Evolutionary conservation across 2,329 filamentous ascomycete genomes (phyloP).

Genomic region (Fusarium bulbicola): DNA sequence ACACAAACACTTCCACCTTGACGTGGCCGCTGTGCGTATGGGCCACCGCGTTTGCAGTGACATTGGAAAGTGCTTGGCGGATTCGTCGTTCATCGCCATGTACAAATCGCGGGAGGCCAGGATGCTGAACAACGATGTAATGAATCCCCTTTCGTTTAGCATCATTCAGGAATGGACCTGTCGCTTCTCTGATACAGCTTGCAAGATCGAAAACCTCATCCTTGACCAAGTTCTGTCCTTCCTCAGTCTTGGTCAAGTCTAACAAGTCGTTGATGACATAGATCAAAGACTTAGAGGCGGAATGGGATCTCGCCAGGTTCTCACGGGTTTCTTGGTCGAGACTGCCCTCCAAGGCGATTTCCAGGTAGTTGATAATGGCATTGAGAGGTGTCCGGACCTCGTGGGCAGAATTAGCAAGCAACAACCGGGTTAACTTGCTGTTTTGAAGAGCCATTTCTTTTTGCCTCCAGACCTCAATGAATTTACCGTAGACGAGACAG

Average conservation of each 20-base stretch:
- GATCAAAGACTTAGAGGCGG: conserved; percentile 89
- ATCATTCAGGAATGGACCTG: conserved; percentile 76
- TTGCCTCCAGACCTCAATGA: conserved; percentile 92
- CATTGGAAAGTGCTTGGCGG: conserved; percentile 83
- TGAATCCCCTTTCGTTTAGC: conserved; percentile 78
- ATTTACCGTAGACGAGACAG: conserved; percentile 87
- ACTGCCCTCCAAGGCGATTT: conserved; percentile 85
- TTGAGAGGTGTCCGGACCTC: conserved; percentile 92
- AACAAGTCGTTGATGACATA: conserved; percentile 94
- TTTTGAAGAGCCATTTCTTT: conserved; percentile 86
- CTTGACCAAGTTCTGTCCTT: conserved; percentile 80
- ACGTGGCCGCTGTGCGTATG: conserved; percentile 76
- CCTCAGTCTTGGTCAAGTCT: conserved; percentile 87
- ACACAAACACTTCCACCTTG: conserved; percentile 74
- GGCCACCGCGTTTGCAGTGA: conserved; percentile 86
- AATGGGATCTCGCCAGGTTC: conserved; percentile 84
- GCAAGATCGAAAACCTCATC: conserved; percentile 81
- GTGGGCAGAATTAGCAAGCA: conserved; percentile 89
- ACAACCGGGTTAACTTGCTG: conserved; percentile 79
- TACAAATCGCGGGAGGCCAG: conserved; percentile 74
- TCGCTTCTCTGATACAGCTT: conserved; percentile 78
- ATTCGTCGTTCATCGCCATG: conserved; percentile 82
- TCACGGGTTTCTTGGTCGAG: conserved; percentile 86
- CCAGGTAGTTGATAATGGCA: conserved; percentile 93
- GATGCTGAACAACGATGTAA: conserved; percentile 74